A percentile compares a stretch with the other conserved stretches of the same genome.
Evolutionary conservation across 352 stramenopile species (phyloP).

Genomic region (Discostella stelligera): DNA sequence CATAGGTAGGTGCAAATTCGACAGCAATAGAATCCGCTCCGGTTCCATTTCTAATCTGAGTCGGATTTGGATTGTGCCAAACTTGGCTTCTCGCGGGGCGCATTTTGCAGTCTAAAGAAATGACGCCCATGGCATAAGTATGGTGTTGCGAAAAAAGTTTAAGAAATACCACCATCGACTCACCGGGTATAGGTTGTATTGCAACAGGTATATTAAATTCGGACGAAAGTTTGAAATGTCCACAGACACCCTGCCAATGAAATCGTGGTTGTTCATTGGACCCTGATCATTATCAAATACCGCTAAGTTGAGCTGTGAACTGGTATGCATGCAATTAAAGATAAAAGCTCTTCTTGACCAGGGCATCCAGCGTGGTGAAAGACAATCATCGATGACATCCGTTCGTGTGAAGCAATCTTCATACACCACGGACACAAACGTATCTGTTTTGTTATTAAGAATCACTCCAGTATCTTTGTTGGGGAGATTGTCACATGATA

Average conservation of each 20-base stretch:
- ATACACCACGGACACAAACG: slow-evolving; percentile 72
- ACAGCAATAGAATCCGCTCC: slow-evolving; percentile 54
- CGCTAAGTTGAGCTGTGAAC: slow-evolving; percentile 61
- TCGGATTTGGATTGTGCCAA: slow-evolving; percentile 49
- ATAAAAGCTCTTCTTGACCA: slow-evolving; percentile 76
- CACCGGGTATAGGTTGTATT: slow-evolving; percentile 66
- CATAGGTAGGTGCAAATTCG: slow-evolving; percentile 50
- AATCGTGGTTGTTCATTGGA: slow-evolving; percentile 54
- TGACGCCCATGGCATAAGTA: background rate
- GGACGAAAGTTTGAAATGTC: slow-evolving; percentile 65
- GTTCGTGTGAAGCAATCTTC: slow-evolving; percentile 67
- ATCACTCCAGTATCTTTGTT: slow-evolving; percentile 66
- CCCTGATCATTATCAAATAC: slow-evolving; percentile 73
- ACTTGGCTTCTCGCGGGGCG: slow-evolving; percentile 12
- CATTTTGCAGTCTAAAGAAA: slow-evolving; percentile 24
- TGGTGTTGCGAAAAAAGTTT: background rate
- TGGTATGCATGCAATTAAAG: slow-evolving; percentile 69
- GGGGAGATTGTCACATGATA: slow-evolving; percentile 66
- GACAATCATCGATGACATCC: slow-evolving; percentile 75
- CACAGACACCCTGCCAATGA: slow-evolving; percentile 68
- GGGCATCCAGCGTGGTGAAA: slow-evolving; percentile 68
- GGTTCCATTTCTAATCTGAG: slow-evolving; percentile 62
- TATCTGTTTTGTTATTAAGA: slow-evolving; percentile 74
- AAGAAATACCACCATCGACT: slow-evolving; percentile 7
- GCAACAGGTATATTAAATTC: slow-evolving; percentile 65